Evolutionary conservation across 2,329 filamentous ascomycete species (phyloP).

Genomic region (Fusarium sp.): DNA sequence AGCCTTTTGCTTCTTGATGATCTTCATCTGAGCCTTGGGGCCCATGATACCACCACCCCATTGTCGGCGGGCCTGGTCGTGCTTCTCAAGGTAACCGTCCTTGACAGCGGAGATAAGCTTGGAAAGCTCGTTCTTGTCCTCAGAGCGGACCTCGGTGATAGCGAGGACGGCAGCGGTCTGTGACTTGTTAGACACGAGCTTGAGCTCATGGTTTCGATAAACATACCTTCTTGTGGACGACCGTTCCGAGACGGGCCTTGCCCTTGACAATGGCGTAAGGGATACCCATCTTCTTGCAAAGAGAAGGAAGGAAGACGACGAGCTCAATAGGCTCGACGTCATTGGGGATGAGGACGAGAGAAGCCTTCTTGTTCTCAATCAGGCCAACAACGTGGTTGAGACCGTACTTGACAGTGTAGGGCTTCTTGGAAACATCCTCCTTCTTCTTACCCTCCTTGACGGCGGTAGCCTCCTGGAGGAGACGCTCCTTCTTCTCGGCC

Average conservation of each 20-base stretch:
- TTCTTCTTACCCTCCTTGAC: conserved; percentile 99
- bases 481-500: conserved; percentile 99
- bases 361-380: conserved; percentile 99
- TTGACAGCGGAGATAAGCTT: conserved; percentile 97
- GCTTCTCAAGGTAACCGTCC: conserved; percentile 97
- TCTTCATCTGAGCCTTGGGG: conserved; percentile 84
- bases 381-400: conserved; percentile 98
- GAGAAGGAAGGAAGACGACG: conserved; percentile 97
- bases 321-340: conserved; percentile 99
- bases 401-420: conserved; percentile 99
- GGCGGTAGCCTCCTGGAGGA: conserved; percentile 97
- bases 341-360: conserved; percentile 97
- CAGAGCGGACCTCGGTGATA: conserved; percentile 93
- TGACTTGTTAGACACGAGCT: conserved; percentile 41
- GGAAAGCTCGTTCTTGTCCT: conserved; percentile 98
- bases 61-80: conserved; percentile 88
- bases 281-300: conserved; percentile 99
- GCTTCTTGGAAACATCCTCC: conserved; percentile 99
- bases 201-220: no score
- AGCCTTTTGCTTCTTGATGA: conserved; percentile 91
- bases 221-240: conserved; percentile 97
- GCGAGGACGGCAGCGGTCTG: conserved; percentile 96
- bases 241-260: conserved; percentile 98
- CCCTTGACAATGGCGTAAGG: conserved; percentile 99
- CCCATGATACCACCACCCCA: conserved; percentile 99